Evolutionary conservation across 495 filamentous ascomycete genomes (phyloP).

Genomic region (Penicillium arizonense): DNA sequence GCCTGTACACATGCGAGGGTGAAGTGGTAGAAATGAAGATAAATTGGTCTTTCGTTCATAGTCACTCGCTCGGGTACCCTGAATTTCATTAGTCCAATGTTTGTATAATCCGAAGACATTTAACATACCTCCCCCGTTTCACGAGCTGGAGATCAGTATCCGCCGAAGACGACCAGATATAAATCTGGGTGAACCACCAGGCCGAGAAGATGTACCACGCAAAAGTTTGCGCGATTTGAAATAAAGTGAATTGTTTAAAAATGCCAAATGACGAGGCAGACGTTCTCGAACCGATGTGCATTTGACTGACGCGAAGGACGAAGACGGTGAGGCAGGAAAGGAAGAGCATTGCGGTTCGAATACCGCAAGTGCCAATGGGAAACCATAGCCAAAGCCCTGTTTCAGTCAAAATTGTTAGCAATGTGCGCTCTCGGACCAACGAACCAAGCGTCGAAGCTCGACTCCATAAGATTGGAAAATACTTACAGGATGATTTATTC

Average conservation of each 20-base stretch:
- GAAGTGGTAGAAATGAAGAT: slow-evolving; percentile 69
- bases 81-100: slow-evolving; percentile 9
- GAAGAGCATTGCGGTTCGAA: slow-evolving; percentile 72
- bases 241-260: slow-evolving; percentile 52
- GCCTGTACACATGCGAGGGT: slow-evolving; percentile 69
- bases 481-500: slow-evolving; percentile 66
- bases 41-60: slow-evolving; percentile 87
- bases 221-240: slow-evolving; percentile 63
- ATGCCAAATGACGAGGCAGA: slow-evolving; percentile 65
- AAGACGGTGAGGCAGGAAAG: slow-evolving; percentile 65
- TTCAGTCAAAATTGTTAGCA: slow-evolving; percentile 1
- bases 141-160: slow-evolving; percentile 68
- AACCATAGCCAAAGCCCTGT: slow-evolving; percentile 85
- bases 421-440: neutral
- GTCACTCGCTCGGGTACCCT: slow-evolving; percentile 66
- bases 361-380: slow-evolving; percentile 69
- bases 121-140: slow-evolving; percentile 58
- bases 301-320: slow-evolving; percentile 80
- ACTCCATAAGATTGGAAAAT: neutral
- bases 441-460: neutral
- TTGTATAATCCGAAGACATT: neutral
- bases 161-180: slow-evolving; percentile 71
- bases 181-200: slow-evolving; percentile 77
- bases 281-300: slow-evolving; percentile 69
- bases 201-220: slow-evolving; percentile 75